phyloP scores from a whole-genome alignment of 192 early-diverging fungal genomes.

The Linnemannia exigua region DNA sequence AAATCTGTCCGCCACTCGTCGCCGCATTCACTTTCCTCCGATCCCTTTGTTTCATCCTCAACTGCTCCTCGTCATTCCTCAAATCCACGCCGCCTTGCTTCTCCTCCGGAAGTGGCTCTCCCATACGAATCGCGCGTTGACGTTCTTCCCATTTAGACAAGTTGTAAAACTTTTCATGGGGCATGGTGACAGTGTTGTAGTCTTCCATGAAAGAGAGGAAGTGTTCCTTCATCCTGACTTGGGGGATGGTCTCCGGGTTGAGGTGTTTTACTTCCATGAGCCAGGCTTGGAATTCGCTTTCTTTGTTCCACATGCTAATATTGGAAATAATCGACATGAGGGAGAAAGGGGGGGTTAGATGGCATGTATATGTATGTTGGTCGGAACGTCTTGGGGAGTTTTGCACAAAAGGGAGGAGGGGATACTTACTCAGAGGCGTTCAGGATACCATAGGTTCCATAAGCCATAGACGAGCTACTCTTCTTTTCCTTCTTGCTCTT shows the following conservation, averaged over 20 bases:
- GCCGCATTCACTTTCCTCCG: conserved; percentile 30
- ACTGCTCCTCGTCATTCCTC: conserved; percentile 65
- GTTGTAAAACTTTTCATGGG: conserved; percentile 72
- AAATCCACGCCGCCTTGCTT: conserved; percentile 53
- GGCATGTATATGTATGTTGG: background rate
- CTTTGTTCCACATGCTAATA: conserved; percentile 54
- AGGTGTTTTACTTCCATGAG: conserved; percentile 66
- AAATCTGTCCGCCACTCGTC: conserved; percentile 18
- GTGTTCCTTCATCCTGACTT: conserved; percentile 64
- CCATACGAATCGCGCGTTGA: conserved; percentile 63
- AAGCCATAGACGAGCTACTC: conserved; percentile 53
- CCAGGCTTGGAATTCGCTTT: conserved; percentile 71
- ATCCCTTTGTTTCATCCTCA: conserved; percentile 55
- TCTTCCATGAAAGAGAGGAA: conserved; percentile 74
- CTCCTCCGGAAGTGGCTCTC: conserved; percentile 36
- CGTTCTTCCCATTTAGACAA: conserved; percentile 65
- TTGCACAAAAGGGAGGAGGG: background rate
- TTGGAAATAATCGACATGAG: background rate
- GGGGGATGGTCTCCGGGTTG: conserved; percentile 62
- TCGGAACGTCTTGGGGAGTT: background rate
- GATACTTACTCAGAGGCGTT: conserved; percentile 66
- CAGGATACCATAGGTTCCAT: conserved; percentile 68
- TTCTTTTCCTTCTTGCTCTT: conserved; percentile 63
- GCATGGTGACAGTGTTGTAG: conserved; percentile 73
- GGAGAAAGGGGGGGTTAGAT: background rate